Percentiles rank a stretch among this genome's conserved stretches.
Evolutionary conservation across 164 flowering plant species (phyloP).

Genomic region (Liriodendron chinense): DNA sequence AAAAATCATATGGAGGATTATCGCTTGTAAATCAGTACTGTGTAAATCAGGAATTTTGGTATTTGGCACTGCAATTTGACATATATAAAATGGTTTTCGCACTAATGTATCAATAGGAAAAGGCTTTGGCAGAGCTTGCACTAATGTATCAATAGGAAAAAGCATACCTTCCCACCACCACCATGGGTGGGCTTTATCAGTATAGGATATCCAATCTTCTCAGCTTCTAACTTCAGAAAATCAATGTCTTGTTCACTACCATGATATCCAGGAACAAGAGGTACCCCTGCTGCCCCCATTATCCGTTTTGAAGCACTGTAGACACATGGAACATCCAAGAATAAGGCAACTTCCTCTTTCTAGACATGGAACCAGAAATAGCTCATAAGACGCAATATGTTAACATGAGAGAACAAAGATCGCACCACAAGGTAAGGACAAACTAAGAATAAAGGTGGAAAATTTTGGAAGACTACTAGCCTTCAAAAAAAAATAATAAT

Average conservation of each 20-base stretch:
- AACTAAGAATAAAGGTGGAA: background rate
- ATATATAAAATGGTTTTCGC: background rate
- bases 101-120: background rate
- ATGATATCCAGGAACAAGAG: constrained; percentile 99
- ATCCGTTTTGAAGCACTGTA: constrained; percentile 97
- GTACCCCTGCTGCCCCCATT: constrained; percentile 99
- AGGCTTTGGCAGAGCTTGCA: background rate
- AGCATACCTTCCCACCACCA: constrained; percentile 95
- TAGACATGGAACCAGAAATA: background rate
- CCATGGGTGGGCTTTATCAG: constrained; percentile 99
- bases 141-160: background rate
- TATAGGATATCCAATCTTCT: constrained; percentile 89
- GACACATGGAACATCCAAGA: constrained; percentile 10
- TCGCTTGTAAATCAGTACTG: background rate
- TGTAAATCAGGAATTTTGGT: background rate
- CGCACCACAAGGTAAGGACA: constrained; percentile 1
- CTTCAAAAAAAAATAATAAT: background rate
- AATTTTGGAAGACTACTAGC: background rate
- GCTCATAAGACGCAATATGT: background rate
- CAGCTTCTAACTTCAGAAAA: constrained; percentile 81
- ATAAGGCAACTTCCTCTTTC: background rate
- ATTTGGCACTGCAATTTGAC: background rate
- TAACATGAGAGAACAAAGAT: background rate
- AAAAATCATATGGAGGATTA: background rate
- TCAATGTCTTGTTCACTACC: constrained; percentile 88